Conservation (phyloP, 2,329 filamentous ascomycete genomes). For the Pseudogymnoascus verrucosus region DNA sequence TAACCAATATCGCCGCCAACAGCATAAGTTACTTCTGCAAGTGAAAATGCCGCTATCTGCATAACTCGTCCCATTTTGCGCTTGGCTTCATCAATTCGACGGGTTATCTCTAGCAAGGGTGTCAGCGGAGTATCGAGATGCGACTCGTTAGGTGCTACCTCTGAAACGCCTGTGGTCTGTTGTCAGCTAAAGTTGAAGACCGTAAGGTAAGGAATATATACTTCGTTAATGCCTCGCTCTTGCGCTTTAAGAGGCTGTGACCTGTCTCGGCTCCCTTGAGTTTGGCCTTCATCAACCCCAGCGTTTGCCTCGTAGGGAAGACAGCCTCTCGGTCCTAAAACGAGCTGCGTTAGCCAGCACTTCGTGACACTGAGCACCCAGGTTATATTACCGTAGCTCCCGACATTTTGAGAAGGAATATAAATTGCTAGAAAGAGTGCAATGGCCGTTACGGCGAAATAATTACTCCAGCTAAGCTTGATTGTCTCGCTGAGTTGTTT, state of each 20-base stretch:
- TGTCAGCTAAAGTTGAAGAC: conserved; percentile 22
- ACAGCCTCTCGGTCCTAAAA: conserved; percentile 84
- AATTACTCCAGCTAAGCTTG: not conserved
- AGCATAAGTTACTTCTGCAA: conserved; percentile 95
- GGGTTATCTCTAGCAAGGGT: conserved; percentile 74
- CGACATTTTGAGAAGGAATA: conserved; percentile 37
- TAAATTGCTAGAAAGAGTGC: not conserved
- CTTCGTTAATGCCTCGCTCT: conserved; percentile 98
- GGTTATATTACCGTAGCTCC: conserved; percentile 39
- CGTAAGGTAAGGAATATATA: conserved; percentile 35
- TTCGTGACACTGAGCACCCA: conserved; percentile 11
- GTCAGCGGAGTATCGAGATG: conserved; percentile 7
- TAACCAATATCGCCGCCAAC: conserved; percentile 93
- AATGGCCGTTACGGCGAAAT: not conserved
- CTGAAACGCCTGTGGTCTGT: conserved; percentile 63
- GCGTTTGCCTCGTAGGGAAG: conserved; percentile 94
- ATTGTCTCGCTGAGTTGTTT: conserved; percentile 6
- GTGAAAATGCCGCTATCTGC: conserved; percentile 96
- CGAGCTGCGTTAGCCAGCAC: conserved; percentile 12
- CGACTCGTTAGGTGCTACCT: conserved; percentile 46
- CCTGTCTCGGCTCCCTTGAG: conserved; percentile 88
- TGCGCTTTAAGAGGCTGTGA: conserved; percentile 91
- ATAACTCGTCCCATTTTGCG: conserved; percentile 99
- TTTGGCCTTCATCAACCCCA: conserved; percentile 96
- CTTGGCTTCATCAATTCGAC: conserved; percentile 96